These are phyloP conservation scores for Phaseolus coccineus DNA, from an alignment of 331 rosid species.

Conservation along the genomic window DNA sequence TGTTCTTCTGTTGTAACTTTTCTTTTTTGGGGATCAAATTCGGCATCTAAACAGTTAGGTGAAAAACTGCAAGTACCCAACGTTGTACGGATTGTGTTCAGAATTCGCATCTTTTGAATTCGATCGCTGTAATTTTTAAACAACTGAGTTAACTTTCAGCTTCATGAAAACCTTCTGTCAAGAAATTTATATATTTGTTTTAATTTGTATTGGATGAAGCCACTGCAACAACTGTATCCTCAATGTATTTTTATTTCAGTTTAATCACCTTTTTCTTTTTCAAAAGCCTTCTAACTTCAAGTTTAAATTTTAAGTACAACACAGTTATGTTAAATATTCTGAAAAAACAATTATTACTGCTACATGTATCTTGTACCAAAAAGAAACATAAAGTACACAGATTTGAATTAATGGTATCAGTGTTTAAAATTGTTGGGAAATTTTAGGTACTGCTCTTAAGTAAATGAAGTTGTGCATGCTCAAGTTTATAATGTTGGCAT, in stretches of 20 bases:
- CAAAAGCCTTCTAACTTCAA: too few species aligned
- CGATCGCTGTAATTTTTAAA: neutral
- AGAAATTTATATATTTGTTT: neutral
- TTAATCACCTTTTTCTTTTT: too few species aligned
- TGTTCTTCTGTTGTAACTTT: neutral
- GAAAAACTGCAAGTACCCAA: constrained; percentile 4
- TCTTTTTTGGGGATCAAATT: constrained; percentile 2
- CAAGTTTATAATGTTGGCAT: constrained; percentile 57
- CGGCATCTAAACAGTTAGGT: neutral
- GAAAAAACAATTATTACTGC: too few species aligned
- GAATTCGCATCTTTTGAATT: neutral
- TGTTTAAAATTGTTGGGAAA: neutral
- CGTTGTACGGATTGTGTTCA: neutral
- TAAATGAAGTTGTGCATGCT: constrained; percentile 46
- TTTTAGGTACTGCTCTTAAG: neutral
- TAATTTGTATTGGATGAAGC: neutral
- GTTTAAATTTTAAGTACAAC: too few species aligned
- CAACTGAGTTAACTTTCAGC: neutral
- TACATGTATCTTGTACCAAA: too few species aligned
- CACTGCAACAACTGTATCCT: neutral
- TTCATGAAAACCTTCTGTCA: neutral
- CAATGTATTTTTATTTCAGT: neutral
- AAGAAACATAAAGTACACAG: neutral
- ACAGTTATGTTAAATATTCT: too few species aligned
- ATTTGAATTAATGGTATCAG: neutral